Base-by-base conservation (phyloP, 1,284 basidiomycete genomes). In the Sporisorium scitamineum region DNA sequence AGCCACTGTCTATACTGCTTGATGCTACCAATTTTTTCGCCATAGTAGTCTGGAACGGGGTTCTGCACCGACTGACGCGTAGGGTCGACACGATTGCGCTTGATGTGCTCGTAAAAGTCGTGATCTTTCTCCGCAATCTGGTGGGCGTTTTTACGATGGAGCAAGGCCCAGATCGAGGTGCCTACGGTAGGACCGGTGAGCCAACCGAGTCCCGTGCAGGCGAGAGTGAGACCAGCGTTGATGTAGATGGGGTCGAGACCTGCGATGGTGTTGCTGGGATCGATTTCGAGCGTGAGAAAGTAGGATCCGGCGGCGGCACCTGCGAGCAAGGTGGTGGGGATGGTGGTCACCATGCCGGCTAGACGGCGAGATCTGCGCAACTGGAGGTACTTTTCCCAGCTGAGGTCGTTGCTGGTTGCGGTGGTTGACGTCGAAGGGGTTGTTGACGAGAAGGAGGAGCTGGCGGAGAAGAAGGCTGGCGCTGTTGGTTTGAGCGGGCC, bases 1-100 rank as follows among this genome's bases (percentile, higher is more conserved):
- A 84, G 68, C 83, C 83, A 84, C 60, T 83, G 79, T 20, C 83
- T 73, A 63, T 84, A 84, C 54, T 82, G 65, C 53, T 76, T 68
- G 60, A 84, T 74, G 42, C 70, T 78, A 0, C 80, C 82, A 34
- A 84, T 80, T 74, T 81, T 84, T 29, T 84, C 83, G 18, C 80
- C 82, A 26, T 84, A 84, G 68, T 80, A 82, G 32, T 84, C 83
- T 2, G 83, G 83, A 16, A 84, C 68, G 1, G 79, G 79, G 52
- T 84, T 84, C 67, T 84, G 83, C 44, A 84, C 70, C 10, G 76
- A 75, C 48, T 83, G 83, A 5, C 80, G 52, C 7, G 75, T 74
- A 3, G 83, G 81, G 45, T 84, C 82, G 18, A 79, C 82, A 18
- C 83, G 54, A 37, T 77, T 79, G 1, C 69, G 44, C 51, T 72